Evolutionary conservation across 1,284 basidiomycete species (phyloP).

Genomic region (Naganishia albida): DNA sequence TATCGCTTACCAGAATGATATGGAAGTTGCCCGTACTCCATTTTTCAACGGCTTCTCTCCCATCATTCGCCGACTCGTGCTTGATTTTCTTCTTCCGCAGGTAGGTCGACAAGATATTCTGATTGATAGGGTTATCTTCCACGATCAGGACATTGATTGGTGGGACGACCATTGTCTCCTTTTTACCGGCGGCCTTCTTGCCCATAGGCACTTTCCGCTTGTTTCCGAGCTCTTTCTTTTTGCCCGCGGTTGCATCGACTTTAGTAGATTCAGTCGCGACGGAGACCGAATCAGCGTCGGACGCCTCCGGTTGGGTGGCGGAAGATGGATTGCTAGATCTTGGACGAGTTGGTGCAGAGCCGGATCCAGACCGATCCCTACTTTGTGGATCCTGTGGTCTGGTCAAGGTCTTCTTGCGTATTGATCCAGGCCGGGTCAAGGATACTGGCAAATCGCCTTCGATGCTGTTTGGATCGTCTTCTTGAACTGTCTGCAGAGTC

Average conservation of each 20-base stretch:
- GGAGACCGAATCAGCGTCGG: slow-evolving; percentile 7
- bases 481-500: slow-evolving; percentile 24
- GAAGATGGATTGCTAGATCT: neutral
- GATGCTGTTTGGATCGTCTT: slow-evolving; percentile 22
- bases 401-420: slow-evolving; percentile 21
- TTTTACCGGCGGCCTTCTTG: slow-evolving; percentile 23
- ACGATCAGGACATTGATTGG: slow-evolving; percentile 95
- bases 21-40: slow-evolving; percentile 94
- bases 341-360: neutral
- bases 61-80: slow-evolving; percentile 92
- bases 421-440: neutral
- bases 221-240: slow-evolving; percentile 35
- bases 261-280: slow-evolving; percentile 20
- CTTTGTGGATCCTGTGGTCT: slow-evolving; percentile 4
- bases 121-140: slow-evolving; percentile 98
- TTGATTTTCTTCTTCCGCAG: slow-evolving; percentile 96
- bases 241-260: slow-evolving; percentile 27
- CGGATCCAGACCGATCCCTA: slow-evolving; percentile 12
- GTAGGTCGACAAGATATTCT: slow-evolving; percentile 91
- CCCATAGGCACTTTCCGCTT: slow-evolving; percentile 40
- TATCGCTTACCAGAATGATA: slow-evolving; percentile 77
- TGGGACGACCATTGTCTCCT: slow-evolving; percentile 69
- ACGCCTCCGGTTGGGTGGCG: neutral
- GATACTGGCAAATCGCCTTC: slow-evolving; percentile 5
- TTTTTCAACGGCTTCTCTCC: slow-evolving; percentile 92